Evolutionary conservation across 148 eudicot genomes (phyloP), one percentile per base, ranked within the genome.

Genomic region (Rhododendron ovatum): DNA sequence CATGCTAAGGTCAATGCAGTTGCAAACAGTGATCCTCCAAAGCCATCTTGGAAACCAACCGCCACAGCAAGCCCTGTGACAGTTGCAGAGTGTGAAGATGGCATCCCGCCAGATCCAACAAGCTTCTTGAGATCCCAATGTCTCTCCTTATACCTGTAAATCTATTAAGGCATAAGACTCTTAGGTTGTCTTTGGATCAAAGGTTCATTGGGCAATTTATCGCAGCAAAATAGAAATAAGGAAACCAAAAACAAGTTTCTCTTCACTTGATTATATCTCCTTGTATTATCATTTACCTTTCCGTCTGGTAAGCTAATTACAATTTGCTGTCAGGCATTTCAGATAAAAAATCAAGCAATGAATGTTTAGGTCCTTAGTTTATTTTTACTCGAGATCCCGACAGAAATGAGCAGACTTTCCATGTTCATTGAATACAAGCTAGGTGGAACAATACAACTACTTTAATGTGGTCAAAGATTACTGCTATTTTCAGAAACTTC

Each of bases 31-130:
- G 98, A 93, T 87, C 94, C 93, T 82, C 98, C 96, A 80, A 93
- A 80, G 57, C 99, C 95, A 75, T 97, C 98, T 6, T 90, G 94
- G 73, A 93, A 90, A 67, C 99, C 99, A 73, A 97, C 87, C 24
- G 93, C 96, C 24, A 89, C 91, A 67, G 98, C 96, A 83, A 97
- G 93, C 88, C 98, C 98, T 55, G 94, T 88, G 79, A 97, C 99
- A 20, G 99, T 95, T 78, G 99, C 95, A 55, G 99, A 93, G 90
- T 97, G 99, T 78, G 99, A 97, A 50, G 99, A 97, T 30, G 99
- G 99, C 99, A 97, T 97, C 37, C 99, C 99, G 83, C 99, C 99
- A 50, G 99, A 97, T 85, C 91, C 98, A 87, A 97, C 73, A 74
- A 97, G 87, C 87, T 93, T 94, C 90, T 93, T 94, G 83, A 93